phyloP scores from a whole-genome alignment of 1,139 yeast species.

The Yamadazyma atmosphaerica region DNA sequence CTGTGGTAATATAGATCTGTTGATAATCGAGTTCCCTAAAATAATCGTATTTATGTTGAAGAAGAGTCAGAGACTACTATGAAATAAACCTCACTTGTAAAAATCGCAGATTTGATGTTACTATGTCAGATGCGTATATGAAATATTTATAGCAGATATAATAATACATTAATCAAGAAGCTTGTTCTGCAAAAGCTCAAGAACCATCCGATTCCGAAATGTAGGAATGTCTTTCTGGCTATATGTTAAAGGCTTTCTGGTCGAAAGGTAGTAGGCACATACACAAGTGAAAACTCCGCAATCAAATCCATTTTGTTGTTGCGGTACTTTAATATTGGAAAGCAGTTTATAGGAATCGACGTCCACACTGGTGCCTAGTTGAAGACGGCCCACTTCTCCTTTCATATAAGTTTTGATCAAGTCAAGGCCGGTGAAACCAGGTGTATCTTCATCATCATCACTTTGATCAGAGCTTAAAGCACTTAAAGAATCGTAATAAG shows the following conservation, averaged over 20 bases:
- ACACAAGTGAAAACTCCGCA: conserved; percentile 95
- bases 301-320: conserved; percentile 87
- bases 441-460: conserved; percentile 24
- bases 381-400: conserved; percentile 52
- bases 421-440: conserved; percentile 27
- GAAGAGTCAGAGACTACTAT: too few species aligned
- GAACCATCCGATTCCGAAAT: conserved; percentile 73
- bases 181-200: conserved; percentile 31
- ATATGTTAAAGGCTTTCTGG: conserved; percentile 49
- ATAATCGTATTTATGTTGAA: too few species aligned
- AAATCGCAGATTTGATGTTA: too few species aligned
- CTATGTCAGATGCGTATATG: too few species aligned
- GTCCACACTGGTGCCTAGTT: conserved; percentile 37
- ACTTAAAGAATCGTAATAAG: conserved; percentile 75
- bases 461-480: conserved; percentile 52
- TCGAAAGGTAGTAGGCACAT: conserved; percentile 63
- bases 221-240: conserved; percentile 69
- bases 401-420: conserved; percentile 59
- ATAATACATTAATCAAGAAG: conserved; percentile 8
- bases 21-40: too few species aligned
- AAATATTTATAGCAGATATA: too few species aligned
- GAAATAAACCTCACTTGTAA: too few species aligned
- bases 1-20: too few species aligned
- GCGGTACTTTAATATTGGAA: conserved; percentile 61
- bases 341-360: conserved; percentile 30